Conservation (phyloP, 306 rosid species). For the Styphnolobium japonicum region DNA sequence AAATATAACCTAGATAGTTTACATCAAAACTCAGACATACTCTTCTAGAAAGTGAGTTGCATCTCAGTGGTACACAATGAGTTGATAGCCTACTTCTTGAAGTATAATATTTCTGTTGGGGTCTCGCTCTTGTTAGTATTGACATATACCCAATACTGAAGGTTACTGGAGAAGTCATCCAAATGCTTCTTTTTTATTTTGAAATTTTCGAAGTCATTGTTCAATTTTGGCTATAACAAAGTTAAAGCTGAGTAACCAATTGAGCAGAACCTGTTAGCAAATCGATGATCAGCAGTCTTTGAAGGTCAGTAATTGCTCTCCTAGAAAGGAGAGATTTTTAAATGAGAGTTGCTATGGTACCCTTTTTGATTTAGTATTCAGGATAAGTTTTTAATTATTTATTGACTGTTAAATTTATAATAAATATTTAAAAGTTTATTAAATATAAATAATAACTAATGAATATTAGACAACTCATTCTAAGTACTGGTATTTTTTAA, state of each 20-base stretch:
- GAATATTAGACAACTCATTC: too few species aligned
- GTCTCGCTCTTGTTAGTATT: neutral
- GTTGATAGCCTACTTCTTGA: neutral
- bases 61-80: neutral
- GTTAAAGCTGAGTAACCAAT: neutral
- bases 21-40: neutral
- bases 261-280: too few species aligned
- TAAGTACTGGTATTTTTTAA: too few species aligned
- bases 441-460: too few species aligned
- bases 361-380: too few species aligned
- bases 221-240: neutral
- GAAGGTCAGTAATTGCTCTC: too few species aligned
- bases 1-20: neutral
- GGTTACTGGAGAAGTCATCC: neutral
- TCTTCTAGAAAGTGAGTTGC: neutral
- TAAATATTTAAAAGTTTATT: too few species aligned
- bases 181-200: neutral
- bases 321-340: too few species aligned
- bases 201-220: neutral
- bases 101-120: neutral
- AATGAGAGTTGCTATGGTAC: too few species aligned
- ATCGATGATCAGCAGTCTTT: too few species aligned
- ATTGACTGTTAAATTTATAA: too few species aligned
- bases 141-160: neutral
- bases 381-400: too few species aligned